Evolutionary conservation across 2,329 filamentous ascomycete genomes (phyloP), one percentile per base, ranked within the genome.

Genomic region (Fusarium tuaranense): DNA sequence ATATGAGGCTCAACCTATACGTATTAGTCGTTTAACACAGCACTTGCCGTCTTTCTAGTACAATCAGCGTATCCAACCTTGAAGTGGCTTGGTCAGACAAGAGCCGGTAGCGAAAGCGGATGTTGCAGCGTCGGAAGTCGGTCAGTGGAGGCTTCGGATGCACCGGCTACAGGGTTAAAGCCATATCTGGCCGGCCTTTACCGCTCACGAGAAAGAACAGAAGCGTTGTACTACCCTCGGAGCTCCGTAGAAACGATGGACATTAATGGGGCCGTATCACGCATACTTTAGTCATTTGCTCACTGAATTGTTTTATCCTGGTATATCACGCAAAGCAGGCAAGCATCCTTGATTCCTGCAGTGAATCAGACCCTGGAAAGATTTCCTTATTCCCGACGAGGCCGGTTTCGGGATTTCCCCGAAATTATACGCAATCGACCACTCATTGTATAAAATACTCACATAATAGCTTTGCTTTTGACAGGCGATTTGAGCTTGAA

Each of bases 391-490:
- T 41, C 57, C 70, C 65, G 59, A 70, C 38, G 22, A n/a, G 32
- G 13, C 55, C 9, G 20, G 6, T 25, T 18, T 59, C 55, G 36
- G 34, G 18, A n/a, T 39, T n/a, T 59, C 57, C 57, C 57, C 65
- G 41, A 70, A 55, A 30, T n/a, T 63, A 70, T 63, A 48, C 60
- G 57, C 41, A 14, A 55, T 20, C 36, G 25, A 22, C 32, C 20
- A 58, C 22, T 36, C n/a, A 41, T 18, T 41, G 60, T 74, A 74
- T 66, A 72, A 74, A 74, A 44, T 69, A 53, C 27, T 59, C 20
- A 69, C 51, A 34, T 41, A 55, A 62, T 48, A 72, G 59, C 30
- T 69, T 48, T 44, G 30, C 13, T 69, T 20, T 14, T 51, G 14
- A 27, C 30, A 44, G 9, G 18, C 25, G 13, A 8, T 5, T 44